Base-by-base conservation (phyloP, 495 filamentous ascomycete genomes). In the Penicillium subrubescens region DNA sequence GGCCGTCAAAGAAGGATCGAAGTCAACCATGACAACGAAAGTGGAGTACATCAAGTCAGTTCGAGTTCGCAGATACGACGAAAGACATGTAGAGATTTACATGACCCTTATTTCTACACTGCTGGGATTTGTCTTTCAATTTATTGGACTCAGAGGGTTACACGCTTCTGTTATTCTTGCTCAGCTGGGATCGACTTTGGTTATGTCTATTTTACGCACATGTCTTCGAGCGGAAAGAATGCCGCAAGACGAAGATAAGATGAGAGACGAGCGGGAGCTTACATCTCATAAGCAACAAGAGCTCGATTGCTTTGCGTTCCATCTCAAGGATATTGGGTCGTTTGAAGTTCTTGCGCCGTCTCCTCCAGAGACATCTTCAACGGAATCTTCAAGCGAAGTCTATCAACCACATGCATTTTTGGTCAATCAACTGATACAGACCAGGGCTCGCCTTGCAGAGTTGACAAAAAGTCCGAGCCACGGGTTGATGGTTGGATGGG, bases 71-170 rank as follows among this genome's bases (percentile, higher is more conserved):
- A 63, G 51, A 43, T 63, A 58, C 23, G 46, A 65, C 3, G 56
- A 27, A 6, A 37, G 60, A 48, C 48, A 63, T 39, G 1, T 58
- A 0, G 52, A 67, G n/a, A 59, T 52, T 39, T 75, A 60, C 58
- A 73, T 25, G 8, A 71, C 71, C 1, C 44, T 80, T 14, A 19
- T 27, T 1, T 51, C 79, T 1, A 80, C 78, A 5, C 60, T 85
- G 51, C n/a, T 74, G 2, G 84, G 83, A 1, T 86, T 83, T 48
- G 63, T 84, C 33, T 56, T 77, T 7, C 83, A 86, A 64, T 86
- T 86, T 61, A 67, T 82, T 7, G 84, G 84, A 2, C 62, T 84
- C 4, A 76, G 83, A 44, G 81, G 78, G 1, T 71, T 86, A 27
- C 78, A 84, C 52, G 77, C 82, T 23, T 81, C 79, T n/a, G 77